phyloP scores from a whole-genome alignment of 129 eudicot species.

The Escallonia herrerae region DNA sequence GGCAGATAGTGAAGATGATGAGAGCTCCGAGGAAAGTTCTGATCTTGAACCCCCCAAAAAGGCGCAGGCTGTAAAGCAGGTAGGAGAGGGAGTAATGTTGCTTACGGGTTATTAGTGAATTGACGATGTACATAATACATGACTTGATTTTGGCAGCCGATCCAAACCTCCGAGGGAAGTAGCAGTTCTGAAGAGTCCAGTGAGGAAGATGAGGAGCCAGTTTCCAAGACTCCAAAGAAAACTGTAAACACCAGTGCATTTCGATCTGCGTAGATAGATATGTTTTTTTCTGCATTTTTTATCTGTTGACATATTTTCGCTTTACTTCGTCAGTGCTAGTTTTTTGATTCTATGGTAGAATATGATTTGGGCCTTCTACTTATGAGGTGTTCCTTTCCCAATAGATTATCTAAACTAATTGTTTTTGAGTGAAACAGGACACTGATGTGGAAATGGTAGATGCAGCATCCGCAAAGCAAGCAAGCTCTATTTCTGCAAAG shows the following conservation, averaged over 20 bases:
- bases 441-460: slow-evolving; percentile 45
- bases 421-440: slow-evolving; percentile 9
- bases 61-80: not conserved
- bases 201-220: slow-evolving; percentile 15
- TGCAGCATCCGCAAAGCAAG: slow-evolving; percentile 26
- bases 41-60: slow-evolving; percentile 2
- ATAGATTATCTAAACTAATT: not conserved
- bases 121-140: no score
- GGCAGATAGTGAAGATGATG: not conserved
- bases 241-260: slow-evolving; percentile 7
- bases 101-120: not conserved
- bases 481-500: slow-evolving; percentile 3
- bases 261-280: no score
- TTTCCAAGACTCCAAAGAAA: slow-evolving; percentile 24
- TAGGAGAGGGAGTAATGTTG: not conserved
- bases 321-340: no score
- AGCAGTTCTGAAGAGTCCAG: slow-evolving; percentile 16
- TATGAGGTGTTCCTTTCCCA: not conserved
- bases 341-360: not conserved
- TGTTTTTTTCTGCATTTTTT: no score
- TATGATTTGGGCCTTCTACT: not conserved
- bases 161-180: not conserved
- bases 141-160: not conserved
- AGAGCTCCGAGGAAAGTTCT: not conserved
- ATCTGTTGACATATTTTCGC: no score